Percentiles rank a stretch among this genome's conserved stretches.
phyloP scores from a whole-genome alignment of 2,329 filamentous ascomycete genomes.

The Penicillium brasilianum region DNA sequence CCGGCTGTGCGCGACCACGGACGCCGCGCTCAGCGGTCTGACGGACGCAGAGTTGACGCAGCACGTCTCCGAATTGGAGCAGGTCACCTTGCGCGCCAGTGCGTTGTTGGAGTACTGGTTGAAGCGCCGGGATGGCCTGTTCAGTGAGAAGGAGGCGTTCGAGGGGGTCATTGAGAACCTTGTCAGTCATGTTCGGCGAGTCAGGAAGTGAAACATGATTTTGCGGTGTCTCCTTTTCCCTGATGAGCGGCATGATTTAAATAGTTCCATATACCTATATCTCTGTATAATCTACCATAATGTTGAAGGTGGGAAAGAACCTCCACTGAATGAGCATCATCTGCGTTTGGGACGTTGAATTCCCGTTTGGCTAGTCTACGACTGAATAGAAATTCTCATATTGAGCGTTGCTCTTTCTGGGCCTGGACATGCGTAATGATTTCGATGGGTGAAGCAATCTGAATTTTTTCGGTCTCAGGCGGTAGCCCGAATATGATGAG shows the following conservation, averaged over 20 bases:
- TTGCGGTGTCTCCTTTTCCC: neutral
- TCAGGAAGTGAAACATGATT: constrained; percentile 66
- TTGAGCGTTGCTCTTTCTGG: neutral
- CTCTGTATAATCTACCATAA: constrained; percentile 30
- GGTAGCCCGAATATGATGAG: neutral
- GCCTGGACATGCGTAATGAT: no score
- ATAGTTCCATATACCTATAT: constrained; percentile 30
- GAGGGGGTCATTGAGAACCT: constrained; percentile 97
- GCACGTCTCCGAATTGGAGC: constrained; percentile 73
- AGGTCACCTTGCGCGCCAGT: constrained; percentile 72
- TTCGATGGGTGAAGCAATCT: no score
- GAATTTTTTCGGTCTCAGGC: neutral
- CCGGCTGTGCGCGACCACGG: constrained; percentile 80
- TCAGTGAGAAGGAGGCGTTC: constrained; percentile 90
- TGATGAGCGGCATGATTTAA: constrained; percentile 11
- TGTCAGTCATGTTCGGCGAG: constrained; percentile 86
- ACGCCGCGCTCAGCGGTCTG: constrained; percentile 79
- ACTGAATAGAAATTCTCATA: neutral
- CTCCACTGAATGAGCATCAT: constrained; percentile 20
- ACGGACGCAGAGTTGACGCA: constrained; percentile 74
- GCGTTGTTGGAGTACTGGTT: constrained; percentile 88
- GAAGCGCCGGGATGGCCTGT: constrained; percentile 80
- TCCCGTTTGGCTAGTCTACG: neutral
- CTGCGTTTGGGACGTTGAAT: constrained; percentile 1
- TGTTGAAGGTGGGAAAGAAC: constrained; percentile 15